These are phyloP conservation scores for Talaromyces piceae DNA, from an alignment of 2,329 filamentous ascomycete species.

Conservation along the genomic window DNA sequence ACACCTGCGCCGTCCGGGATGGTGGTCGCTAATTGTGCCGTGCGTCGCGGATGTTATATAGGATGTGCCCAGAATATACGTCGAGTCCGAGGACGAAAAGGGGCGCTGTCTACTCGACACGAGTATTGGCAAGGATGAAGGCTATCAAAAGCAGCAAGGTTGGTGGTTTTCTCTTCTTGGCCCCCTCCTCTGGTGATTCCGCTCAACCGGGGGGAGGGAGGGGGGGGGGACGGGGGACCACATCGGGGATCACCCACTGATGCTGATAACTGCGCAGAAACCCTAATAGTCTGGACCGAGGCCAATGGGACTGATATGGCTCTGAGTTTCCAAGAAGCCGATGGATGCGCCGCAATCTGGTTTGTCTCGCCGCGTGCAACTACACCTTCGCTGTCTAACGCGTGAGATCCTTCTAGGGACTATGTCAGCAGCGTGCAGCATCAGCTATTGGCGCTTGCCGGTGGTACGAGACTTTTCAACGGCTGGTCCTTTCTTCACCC, in stretches of 20 bases:
- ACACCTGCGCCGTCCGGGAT: not conserved
- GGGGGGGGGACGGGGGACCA: too few species aligned
- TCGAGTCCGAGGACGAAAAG: conserved; percentile 89
- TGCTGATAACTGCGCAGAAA: conserved; percentile 54
- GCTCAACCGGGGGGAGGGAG: too few species aligned
- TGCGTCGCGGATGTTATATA: conserved; percentile 29
- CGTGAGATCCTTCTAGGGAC: conserved; percentile 53
- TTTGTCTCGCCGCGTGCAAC: conserved; percentile 32
- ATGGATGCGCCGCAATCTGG: conserved; percentile 91
- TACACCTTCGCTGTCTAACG: not conserved
- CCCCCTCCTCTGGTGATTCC: too few species aligned
- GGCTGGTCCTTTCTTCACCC: conserved; percentile 19
- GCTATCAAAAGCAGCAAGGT: conserved; percentile 98
- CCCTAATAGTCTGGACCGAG: conserved; percentile 97
- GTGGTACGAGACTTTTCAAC: conserved; percentile 40
- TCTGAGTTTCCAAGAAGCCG: conserved; percentile 93
- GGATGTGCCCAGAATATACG: conserved; percentile 80
- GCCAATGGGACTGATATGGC: conserved; percentile 91
- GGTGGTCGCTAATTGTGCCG: conserved; percentile 2
- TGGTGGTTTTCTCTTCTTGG: not conserved
- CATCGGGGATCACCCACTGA: conserved; percentile 14
- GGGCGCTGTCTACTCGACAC: conserved; percentile 79
- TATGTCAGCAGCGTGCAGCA: conserved; percentile 84
- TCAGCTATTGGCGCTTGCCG: conserved; percentile 56
- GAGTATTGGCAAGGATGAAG: conserved; percentile 84